Percentiles rank a stretch among this genome's conserved stretches.
phyloP scores from a whole-genome alignment of 1,284 basidiomycete species.

The Mycosarcoma maydis region DNA sequence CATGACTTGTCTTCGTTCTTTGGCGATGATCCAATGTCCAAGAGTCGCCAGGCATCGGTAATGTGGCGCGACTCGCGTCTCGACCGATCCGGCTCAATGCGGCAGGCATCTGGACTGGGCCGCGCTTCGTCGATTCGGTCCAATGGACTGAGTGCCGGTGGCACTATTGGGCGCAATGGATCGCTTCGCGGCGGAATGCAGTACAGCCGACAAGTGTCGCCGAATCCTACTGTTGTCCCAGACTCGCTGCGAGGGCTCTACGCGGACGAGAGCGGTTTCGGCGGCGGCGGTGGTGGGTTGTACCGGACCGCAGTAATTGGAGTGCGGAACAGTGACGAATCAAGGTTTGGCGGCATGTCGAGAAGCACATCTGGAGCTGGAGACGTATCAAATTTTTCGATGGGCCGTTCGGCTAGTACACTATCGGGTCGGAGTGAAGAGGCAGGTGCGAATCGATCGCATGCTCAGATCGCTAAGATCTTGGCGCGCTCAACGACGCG shows the following conservation, averaged over 20 bases:
- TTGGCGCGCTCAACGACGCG: slow-evolving; percentile 43
- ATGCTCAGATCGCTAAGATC: slow-evolving; percentile 57
- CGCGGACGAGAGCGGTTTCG: slow-evolving; percentile 1
- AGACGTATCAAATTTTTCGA: slow-evolving; percentile 1
- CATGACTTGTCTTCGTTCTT: slow-evolving; percentile 64
- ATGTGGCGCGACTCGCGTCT: slow-evolving; percentile 48
- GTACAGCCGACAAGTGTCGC: slow-evolving; percentile 29
- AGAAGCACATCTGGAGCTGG: background rate
- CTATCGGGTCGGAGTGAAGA: slow-evolving; percentile 25
- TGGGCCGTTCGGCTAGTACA: slow-evolving; percentile 22
- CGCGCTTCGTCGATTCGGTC: slow-evolving; percentile 16
- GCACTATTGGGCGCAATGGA: slow-evolving; percentile 4
- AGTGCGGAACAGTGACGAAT: background rate
- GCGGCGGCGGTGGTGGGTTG: background rate
- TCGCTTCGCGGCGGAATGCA: slow-evolving; percentile 18
- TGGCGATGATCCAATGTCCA: slow-evolving; percentile 53
- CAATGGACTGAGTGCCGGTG: slow-evolving; percentile 15
- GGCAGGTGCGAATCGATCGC: slow-evolving; percentile 15
- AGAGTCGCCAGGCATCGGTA: slow-evolving; percentile 35
- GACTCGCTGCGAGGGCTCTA: slow-evolving; percentile 9
- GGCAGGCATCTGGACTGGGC: slow-evolving; percentile 20
- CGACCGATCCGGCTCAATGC: slow-evolving; percentile 36
- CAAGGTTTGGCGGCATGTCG: background rate
- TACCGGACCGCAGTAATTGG: background rate
- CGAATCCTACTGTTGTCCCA: slow-evolving; percentile 35